A percentile compares a stretch with the other conserved stretches of the same genome.
Evolutionary conservation across 768 basidiomycete genomes (phyloP).

Genomic region (Russula sp.): DNA sequence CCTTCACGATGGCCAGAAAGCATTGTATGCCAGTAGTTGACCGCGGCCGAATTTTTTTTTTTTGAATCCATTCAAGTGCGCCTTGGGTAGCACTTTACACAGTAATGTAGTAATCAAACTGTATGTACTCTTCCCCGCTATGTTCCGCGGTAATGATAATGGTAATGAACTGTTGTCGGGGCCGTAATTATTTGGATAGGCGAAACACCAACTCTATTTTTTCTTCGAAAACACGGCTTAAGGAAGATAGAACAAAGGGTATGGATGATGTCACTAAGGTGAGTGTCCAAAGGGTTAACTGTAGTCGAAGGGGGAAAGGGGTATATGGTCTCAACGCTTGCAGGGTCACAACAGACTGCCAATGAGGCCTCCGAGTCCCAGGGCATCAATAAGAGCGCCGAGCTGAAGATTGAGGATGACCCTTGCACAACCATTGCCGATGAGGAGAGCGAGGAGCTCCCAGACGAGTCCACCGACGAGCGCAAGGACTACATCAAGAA

Average conservation of each 20-base stretch:
- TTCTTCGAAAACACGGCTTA: not conserved
- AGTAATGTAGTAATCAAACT: no score
- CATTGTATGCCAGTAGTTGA: no score
- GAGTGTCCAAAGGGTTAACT: not conserved
- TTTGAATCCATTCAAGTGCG: no score
- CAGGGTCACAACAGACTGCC: not conserved
- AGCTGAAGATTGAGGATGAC: not conserved
- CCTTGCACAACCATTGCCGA: slow-evolving; percentile 6
- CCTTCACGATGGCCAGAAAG: no score
- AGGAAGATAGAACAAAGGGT: not conserved
- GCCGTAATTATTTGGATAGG: not conserved
- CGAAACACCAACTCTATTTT: not conserved
- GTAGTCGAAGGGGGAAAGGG: not conserved
- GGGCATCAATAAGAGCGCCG: not conserved
- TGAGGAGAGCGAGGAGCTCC: slow-evolving; percentile 7
- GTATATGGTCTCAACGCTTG: not conserved
- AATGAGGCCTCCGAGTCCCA: slow-evolving; percentile 5
- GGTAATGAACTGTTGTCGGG: no score
- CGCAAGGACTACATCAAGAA: slow-evolving; percentile 6
- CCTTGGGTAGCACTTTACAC: no score
- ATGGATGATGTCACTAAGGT: not conserved
- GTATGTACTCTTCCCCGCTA: no score
- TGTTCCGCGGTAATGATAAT: no score
- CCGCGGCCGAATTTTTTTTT: no score
- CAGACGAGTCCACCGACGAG: not conserved